Conservation (phyloP, 73 alveolate species). For the Tetrahymena malaccensis region DNA sequence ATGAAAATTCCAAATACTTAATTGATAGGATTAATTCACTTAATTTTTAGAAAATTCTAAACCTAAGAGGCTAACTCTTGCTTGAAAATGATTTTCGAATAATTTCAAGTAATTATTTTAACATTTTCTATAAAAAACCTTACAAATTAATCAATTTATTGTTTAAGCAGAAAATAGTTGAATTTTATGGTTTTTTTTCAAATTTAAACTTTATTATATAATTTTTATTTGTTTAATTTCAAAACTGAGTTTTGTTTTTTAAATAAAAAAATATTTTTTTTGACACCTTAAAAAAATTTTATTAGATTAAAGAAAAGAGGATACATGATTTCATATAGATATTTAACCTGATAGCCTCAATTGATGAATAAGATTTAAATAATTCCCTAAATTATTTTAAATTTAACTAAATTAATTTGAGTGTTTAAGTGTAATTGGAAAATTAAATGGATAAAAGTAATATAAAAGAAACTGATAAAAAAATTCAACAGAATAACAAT, state of each 20-base stretch:
- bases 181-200: too few species aligned
- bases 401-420: too few species aligned
- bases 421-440: neutral
- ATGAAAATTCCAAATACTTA: neutral
- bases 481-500: too few species aligned
- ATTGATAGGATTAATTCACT: neutral
- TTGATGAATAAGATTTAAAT: neutral
- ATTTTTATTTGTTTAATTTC: too few species aligned
- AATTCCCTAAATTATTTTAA: neutral
- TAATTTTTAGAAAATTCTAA: neutral
- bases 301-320: neutral
- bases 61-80: neutral
- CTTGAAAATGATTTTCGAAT: neutral
- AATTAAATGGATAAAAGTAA: too few species aligned
- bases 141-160: too few species aligned
- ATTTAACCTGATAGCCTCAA: neutral
- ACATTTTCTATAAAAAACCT: neutral
- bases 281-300: neutral
- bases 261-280: too few species aligned
- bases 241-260: too few species aligned
- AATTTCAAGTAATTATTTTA: neutral
- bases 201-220: too few species aligned
- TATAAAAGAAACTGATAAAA: too few species aligned
- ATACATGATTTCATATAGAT: too few species aligned
- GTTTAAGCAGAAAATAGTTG: too few species aligned